Base-by-base conservation (phyloP, 2,329 filamentous ascomycete species). In the Rhytidhysteron rufulum region DNA sequence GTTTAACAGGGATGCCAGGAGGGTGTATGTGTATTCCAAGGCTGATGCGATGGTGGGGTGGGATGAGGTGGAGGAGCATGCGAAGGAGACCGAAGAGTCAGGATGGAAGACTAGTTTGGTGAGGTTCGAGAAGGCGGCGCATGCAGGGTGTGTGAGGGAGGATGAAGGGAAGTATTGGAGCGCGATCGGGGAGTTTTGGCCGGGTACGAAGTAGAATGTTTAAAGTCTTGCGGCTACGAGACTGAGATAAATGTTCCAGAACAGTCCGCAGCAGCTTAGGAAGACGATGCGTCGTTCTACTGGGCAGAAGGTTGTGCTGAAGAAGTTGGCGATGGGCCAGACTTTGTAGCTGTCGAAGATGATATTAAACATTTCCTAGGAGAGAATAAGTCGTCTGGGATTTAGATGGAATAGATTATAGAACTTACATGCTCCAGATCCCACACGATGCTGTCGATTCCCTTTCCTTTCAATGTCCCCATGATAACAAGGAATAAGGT, bases 201-300 rank as follows among this genome's bases (percentile, higher is more conserved):
- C 54, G 33, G 10, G 13, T 8, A 27, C 13, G 13, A 13, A 27
- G 13, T 27, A 27, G 24, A 10, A 11, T 17, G 17, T 43, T 31
- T 55, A 65, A 24, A 63, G 39, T n/a, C 57, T 48, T 16, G 55
- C 51, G 11, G 62, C 75, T 42, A 82, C 68, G 48, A 90, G 67
- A 50, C 83, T 88, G 63, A 90, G 71, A 60, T 86, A 89, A 27
- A 89, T 72, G 2, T 83, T 83, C 86, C 86, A 91, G 9, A 72
- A 72, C 29, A 90, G 71, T 6, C 86, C 86, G 25, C 84, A 85
- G 45, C 84, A 64, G 50, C 80, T 80, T n/a, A 82, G 83, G 45
- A 90, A 77, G 38, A 89, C 68, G 49, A 85, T 85, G 20, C 86
- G 74, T 20, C 73, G 72, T 60, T 88, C 78, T 10, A 88, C 78